Evolutionary conservation across 768 basidiomycete genomes (phyloP).

Genomic region (Vararia minispora): DNA sequence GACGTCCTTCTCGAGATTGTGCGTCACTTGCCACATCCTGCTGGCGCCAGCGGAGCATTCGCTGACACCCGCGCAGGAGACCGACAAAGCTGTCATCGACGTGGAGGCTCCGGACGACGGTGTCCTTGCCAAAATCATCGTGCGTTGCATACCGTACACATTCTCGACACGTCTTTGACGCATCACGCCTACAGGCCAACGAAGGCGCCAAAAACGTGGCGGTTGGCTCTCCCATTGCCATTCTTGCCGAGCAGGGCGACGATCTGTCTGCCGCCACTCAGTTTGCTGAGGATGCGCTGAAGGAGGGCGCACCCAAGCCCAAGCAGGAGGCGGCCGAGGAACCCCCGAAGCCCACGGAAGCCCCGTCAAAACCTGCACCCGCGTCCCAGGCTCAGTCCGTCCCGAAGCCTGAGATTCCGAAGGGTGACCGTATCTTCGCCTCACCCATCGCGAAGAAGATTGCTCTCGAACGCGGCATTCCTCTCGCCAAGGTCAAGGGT

Average conservation of each 20-base stretch:
- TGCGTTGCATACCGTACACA: conserved; percentile 27
- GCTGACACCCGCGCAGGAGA: conserved; percentile 53
- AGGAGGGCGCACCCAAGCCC: conserved; percentile 25
- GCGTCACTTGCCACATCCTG: conserved; percentile 12
- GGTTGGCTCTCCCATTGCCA: conserved; percentile 85
- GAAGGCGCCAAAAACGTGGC: conserved; percentile 82
- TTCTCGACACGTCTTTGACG: not conserved
- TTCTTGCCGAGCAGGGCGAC: conserved; percentile 92
- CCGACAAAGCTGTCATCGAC: conserved; percentile 99
- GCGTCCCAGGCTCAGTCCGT: conserved; percentile 26
- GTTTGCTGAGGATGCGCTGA: conserved; percentile 51
- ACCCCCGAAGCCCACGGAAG: conserved; percentile 27
- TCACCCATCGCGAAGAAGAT: conserved; percentile 96
- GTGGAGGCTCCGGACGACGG: conserved; percentile 99
- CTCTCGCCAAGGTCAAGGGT: conserved; percentile 82
- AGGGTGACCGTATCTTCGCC: conserved; percentile 84
- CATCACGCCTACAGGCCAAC: conserved; percentile 35
- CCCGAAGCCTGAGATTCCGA: conserved; percentile 47
- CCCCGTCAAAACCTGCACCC: conserved; percentile 24
- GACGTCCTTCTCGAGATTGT: conserved; percentile 97
- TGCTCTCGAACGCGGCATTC: conserved; percentile 88
- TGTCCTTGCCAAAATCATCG: conserved; percentile 92
- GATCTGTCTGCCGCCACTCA: conserved; percentile 77
- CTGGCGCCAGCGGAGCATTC: conserved; percentile 8
- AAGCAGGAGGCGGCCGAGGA: conserved; percentile 29